Evolutionary conservation across 2,329 filamentous ascomycete genomes (phyloP).

Genomic region (Trichoderma guizhouense): DNA sequence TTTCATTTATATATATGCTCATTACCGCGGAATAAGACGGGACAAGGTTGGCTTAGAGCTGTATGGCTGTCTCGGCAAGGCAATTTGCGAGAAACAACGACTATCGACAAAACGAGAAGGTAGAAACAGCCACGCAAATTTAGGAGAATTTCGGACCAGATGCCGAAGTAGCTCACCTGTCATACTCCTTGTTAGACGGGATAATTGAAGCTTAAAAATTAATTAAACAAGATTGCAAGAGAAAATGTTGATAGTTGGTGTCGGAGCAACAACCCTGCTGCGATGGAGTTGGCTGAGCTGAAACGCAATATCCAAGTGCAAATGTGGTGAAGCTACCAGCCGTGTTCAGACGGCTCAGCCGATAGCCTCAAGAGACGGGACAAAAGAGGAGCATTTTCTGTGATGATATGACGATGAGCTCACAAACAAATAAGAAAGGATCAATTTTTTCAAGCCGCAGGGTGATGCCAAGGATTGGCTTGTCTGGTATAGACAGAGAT

Average conservation of each 20-base stretch:
- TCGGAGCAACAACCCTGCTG: neutral
- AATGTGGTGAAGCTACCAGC: neutral
- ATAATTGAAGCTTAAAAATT: constrained; percentile 11
- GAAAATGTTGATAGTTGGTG: neutral
- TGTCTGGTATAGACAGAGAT: neutral
- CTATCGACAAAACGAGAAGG: constrained; percentile 12
- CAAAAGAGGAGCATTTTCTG: neutral
- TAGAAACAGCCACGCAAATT: neutral
- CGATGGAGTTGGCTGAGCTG: neutral
- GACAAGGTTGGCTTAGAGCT: neutral
- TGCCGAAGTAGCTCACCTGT: neutral
- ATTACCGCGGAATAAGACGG: neutral
- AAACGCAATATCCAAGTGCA: neutral
- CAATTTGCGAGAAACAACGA: neutral
- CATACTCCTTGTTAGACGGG: neutral
- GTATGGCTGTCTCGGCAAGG: neutral
- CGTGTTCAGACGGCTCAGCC: neutral
- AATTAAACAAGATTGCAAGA: neutral
- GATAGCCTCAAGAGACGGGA: neutral
- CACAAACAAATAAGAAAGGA: neutral
- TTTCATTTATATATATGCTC: neutral
- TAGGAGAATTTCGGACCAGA: neutral
- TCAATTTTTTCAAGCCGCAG: neutral
- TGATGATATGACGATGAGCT: neutral
- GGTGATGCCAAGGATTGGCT: neutral